These are phyloP conservation scores for Parsonsia alboflavescens DNA, from an alignment of 257 asterid genomes.

Conservation along the genomic window DNA sequence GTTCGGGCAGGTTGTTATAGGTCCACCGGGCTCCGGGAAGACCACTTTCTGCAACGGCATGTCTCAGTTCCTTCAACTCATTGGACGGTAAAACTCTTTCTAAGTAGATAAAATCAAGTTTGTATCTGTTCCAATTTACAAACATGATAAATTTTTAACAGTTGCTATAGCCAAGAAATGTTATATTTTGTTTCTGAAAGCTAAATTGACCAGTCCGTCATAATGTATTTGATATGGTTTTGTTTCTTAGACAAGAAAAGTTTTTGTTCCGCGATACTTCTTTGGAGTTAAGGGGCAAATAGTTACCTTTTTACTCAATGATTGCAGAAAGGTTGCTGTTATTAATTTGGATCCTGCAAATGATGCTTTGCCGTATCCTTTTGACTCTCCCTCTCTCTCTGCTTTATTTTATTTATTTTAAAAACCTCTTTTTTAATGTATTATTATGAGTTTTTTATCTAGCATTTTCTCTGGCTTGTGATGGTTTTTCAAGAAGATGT, in stretches of 20 bases:
- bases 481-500: constrained; percentile 9
- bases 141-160: neutral
- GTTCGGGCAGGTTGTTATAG: constrained; percentile 94
- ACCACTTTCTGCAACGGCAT: constrained; percentile 97
- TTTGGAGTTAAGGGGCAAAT: neutral
- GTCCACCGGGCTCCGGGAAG: constrained; percentile 99
- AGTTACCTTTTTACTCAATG: constrained; percentile 6
- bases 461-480: neutral
- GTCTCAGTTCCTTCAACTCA: constrained; percentile 87
- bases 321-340: constrained; percentile 90
- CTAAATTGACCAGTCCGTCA: neutral
- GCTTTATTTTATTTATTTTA: too few relatives aligned
- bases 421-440: neutral
- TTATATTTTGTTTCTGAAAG: neutral
- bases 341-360: constrained; percentile 95
- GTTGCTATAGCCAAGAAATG: neutral
- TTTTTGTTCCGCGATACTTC: neutral
- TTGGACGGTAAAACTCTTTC: constrained; percentile 55
- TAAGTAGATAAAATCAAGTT: neutral
- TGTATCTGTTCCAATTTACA: neutral
- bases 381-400: neutral
- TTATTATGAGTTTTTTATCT: neutral
- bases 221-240: too few relatives aligned
- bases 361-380: constrained; percentile 95
- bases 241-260: neutral